Evolutionary conservation across 768 basidiomycete genomes (phyloP), one percentile per base, ranked within the genome.

Genomic region (Pleurotus tuoliensis): DNA sequence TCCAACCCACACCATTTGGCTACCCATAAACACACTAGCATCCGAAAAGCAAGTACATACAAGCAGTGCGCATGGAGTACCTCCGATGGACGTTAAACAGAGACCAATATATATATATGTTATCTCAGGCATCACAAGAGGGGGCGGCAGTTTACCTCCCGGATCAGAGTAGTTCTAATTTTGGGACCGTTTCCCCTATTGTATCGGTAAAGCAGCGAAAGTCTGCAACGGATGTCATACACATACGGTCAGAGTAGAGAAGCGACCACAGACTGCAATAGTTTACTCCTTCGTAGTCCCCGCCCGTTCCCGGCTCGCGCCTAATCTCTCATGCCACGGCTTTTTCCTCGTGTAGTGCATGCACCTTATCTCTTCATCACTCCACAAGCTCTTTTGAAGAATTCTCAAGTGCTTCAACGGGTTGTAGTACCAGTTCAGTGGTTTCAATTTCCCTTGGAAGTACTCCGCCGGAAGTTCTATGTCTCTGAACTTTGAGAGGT

Each of bases 341-440:
- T 96, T 96, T 63, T 94, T 90, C 1, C 80, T 67, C 64, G 95
- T 93, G 66, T 92, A 95, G 69, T 95, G 94, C 18, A 95, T 73
- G 65, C 92, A 90, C 57, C 86, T 83, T 27, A 95, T 84, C 68
- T 94, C 88, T 3, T 86, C 82, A 65, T 97, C 93, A 44, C 81
- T 73, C 97, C 96, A 99, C 63, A 93, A 66, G 30, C 78, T 67
- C 38, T 78, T 69, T 70, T 99, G 97, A 39, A 86, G 77, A 27
- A 76, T 65, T 45, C 88, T 80, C 62, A 93, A 69, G 16, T 94
- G 90, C 72, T 93, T 94, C 60, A 98, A 77, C 0, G 94, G 94
- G 64, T 99, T 99, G 70, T 94, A 95, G 59, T 84, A 84, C 84
- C 90, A 97, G 1, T 87, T 82, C 39, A 96, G 71, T 4, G 90